phyloP scores from a whole-genome alignment of 176 grass and related monocot genomes.

The Avena insularis region DNA sequence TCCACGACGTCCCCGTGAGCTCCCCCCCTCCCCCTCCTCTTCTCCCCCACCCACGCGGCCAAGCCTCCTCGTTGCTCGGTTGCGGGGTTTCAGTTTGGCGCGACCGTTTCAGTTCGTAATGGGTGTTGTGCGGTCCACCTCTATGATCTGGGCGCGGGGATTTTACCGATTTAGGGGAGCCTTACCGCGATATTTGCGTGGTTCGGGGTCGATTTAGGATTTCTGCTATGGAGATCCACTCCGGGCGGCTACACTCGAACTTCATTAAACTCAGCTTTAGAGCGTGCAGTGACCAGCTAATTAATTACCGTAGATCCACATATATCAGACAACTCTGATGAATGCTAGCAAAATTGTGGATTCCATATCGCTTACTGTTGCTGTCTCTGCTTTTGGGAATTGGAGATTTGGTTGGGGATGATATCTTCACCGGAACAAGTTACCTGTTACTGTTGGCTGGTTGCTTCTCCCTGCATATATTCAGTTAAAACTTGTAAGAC shows the following conservation, averaged over 20 bases:
- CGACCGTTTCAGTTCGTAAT: too few relatives aligned
- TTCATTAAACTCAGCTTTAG: too few relatives aligned
- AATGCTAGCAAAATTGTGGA: not conserved
- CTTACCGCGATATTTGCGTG: not conserved
- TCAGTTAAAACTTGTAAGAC: not conserved
- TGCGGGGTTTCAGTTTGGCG: not conserved
- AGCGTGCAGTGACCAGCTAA: not conserved
- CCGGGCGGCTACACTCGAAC: not conserved
- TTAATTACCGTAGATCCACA: not conserved
- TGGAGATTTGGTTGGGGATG: not conserved
- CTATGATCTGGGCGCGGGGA: too few relatives aligned
- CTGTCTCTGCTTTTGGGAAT: not conserved
- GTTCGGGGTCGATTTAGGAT: not conserved
- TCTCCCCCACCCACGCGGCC: too few relatives aligned
- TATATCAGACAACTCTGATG: not conserved
- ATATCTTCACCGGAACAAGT: not conserved
- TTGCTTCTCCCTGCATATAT: not conserved
- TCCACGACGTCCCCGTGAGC: constrained; percentile 79
- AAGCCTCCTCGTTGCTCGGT: not conserved
- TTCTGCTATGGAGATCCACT: constrained; percentile 6
- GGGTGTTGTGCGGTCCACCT: too few relatives aligned
- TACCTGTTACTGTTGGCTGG: not conserved
- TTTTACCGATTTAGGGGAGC: not conserved
- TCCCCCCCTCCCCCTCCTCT: not conserved
- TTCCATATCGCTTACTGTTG: not conserved